phyloP scores from a whole-genome alignment of 345 rosid species.

The Aquilaria sinensis region DNA sequence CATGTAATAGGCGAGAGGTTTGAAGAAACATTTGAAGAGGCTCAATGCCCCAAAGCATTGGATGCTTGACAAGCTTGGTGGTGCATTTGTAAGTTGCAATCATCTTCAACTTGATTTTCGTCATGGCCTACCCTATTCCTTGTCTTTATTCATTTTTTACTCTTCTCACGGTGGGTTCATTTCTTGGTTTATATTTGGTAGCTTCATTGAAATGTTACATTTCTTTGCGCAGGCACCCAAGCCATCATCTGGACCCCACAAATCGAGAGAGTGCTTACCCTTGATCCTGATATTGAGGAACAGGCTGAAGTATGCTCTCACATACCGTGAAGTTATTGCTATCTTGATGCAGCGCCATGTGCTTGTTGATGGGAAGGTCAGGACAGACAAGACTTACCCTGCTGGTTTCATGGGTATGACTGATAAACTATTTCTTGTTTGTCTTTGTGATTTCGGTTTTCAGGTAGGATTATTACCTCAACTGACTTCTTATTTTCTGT shows the following conservation, averaged over 20 bases:
- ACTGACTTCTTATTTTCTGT: background rate
- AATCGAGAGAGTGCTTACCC: slow-evolving; percentile 72
- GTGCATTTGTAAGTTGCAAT: slow-evolving; percentile 53
- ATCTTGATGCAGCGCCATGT: slow-evolving; percentile 78
- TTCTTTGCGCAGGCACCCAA: slow-evolving; percentile 49
- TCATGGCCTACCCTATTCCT: too few relatives aligned
- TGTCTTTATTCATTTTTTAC: background rate
- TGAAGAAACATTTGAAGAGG: slow-evolving; percentile 65
- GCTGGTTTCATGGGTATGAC: slow-evolving; percentile 80
- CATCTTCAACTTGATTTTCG: background rate
- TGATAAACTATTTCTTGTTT: background rate
- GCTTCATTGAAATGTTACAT: too few relatives aligned
- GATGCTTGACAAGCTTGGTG: slow-evolving; percentile 72
- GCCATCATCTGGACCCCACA: slow-evolving; percentile 83
- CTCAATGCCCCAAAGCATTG: slow-evolving; percentile 59
- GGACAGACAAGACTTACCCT: slow-evolving; percentile 81
- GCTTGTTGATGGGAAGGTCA: slow-evolving; percentile 69
- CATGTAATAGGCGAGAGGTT: slow-evolving; percentile 44
- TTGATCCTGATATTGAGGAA: slow-evolving; percentile 48
- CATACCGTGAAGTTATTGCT: slow-evolving; percentile 58
- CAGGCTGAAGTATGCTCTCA: slow-evolving; percentile 53
- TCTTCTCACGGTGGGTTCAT: too few relatives aligned
- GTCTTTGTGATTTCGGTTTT: background rate
- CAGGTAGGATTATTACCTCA: background rate
- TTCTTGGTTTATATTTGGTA: too few relatives aligned